A percentile compares a stretch with the other conserved stretches of the same genome.
Evolutionary conservation across 2,329 filamentous ascomycete species (phyloP).

Genomic region (Aspergillus sp.): DNA sequence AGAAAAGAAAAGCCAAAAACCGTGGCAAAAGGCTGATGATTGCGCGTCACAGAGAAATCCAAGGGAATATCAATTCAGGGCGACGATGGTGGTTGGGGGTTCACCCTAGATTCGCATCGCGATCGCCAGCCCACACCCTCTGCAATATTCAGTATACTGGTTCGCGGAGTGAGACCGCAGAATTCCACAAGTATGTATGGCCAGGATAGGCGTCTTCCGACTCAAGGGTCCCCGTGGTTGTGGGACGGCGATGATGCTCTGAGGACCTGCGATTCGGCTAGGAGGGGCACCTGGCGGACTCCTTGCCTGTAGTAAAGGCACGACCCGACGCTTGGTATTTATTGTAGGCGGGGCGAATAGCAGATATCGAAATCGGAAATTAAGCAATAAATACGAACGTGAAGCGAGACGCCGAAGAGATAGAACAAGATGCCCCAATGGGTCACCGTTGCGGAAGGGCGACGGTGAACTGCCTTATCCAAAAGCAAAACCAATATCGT

Average conservation of each 20-base stretch:
- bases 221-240: conserved; percentile 8
- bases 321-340: conserved; percentile 12
- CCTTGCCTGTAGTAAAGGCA: conserved; percentile 24
- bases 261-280: conserved; percentile 16
- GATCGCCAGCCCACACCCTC: conserved; percentile 27
- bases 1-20: conserved; percentile 5
- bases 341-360: conserved; percentile 6
- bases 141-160: neutral
- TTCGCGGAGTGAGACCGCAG: neutral
- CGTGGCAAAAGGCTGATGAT: conserved; percentile 1
- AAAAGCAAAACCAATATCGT: conserved; percentile 9
- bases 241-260: neutral
- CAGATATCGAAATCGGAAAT: conserved; percentile 1
- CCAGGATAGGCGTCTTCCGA: conserved; percentile 6
- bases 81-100: conserved; percentile 17
- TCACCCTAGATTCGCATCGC: conserved; percentile 37
- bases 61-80: conserved; percentile 20
- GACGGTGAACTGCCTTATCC: conserved; percentile 5
- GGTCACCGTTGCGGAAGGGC: neutral
- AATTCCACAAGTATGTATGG: conserved; percentile 5
- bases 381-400: conserved; percentile 6
- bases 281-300: conserved; percentile 18
- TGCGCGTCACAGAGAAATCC: conserved; percentile 13
- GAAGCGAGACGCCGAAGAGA: conserved; percentile 10
- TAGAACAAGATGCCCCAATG: conserved; percentile 3